phyloP scores from a whole-genome alignment of 768 basidiomycete species.

The Panaeolus cyanescens region DNA sequence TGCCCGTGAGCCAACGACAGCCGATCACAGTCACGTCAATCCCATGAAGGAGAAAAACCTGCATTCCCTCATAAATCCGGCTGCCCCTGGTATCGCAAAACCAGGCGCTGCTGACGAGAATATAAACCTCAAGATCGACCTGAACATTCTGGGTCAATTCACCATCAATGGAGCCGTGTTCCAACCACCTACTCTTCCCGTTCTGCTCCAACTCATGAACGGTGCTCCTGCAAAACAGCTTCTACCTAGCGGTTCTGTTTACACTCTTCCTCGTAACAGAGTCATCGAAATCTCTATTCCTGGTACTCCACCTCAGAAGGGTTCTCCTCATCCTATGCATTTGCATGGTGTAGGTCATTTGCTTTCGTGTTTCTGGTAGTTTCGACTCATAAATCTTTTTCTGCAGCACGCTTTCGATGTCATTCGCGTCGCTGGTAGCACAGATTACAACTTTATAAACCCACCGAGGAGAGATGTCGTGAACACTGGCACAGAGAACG shows the following conservation, averaged over 20 bases:
- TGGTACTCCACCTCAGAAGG: slow-evolving; percentile 24
- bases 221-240: slow-evolving; percentile 21
- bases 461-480: slow-evolving; percentile 48
- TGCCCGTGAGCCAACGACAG: slow-evolving; percentile 28
- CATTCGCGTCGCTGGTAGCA: slow-evolving; percentile 38
- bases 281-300: slow-evolving; percentile 39
- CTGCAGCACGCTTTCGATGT: slow-evolving; percentile 20
- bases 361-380: background rate
- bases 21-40: slow-evolving; percentile 20
- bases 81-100: slow-evolving; percentile 21
- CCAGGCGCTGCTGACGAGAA: slow-evolving; percentile 20
- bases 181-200: slow-evolving; percentile 12
- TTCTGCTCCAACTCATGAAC: slow-evolving; percentile 16
- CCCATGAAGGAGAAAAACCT: slow-evolving; percentile 10
- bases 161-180: slow-evolving; percentile 6
- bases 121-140: slow-evolving; percentile 18
- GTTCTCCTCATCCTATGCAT: slow-evolving; percentile 28
- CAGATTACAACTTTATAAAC: slow-evolving; percentile 43
- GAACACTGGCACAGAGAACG: slow-evolving; percentile 25
- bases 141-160: slow-evolving; percentile 17
- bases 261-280: slow-evolving; percentile 35
- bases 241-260: slow-evolving; percentile 34
- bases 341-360: background rate
- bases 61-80: slow-evolving; percentile 11
- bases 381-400: too few relatives aligned